A percentile compares a stretch with the other conserved stretches of the same genome.
phyloP scores from a whole-genome alignment of 179 eudicot genomes.

The Spinacia oleracea region DNA sequence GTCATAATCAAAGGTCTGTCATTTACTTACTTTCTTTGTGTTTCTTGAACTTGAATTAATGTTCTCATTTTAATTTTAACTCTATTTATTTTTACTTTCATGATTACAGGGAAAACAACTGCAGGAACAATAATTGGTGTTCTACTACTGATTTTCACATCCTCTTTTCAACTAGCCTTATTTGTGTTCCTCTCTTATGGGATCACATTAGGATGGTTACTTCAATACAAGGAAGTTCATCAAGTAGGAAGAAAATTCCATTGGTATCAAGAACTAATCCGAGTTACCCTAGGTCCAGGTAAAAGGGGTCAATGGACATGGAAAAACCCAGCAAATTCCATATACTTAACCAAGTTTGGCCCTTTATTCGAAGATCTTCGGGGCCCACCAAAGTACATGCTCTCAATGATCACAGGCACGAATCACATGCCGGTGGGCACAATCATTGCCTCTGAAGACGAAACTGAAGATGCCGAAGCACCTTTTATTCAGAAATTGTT shows the following conservation, averaged over 20 bases:
- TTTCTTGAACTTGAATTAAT: neutral
- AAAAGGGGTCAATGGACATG: slow-evolving; percentile 97
- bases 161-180: slow-evolving; percentile 48
- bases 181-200: slow-evolving; percentile 77
- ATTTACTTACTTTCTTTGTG: neutral
- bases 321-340: slow-evolving; percentile 52
- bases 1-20: slow-evolving; percentile 61
- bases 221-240: slow-evolving; percentile 92
- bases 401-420: slow-evolving; percentile 62
- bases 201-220: slow-evolving; percentile 75
- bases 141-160: slow-evolving; percentile 47
- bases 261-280: slow-evolving; percentile 79
- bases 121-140: slow-evolving; percentile 54
- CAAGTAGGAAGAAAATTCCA: slow-evolving; percentile 64
- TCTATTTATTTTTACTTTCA: neutral
- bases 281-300: slow-evolving; percentile 90
- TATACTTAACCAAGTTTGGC: slow-evolving; percentile 52
- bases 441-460: slow-evolving; percentile 88
- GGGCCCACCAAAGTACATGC: slow-evolving; percentile 96
- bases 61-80: neutral
- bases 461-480: slow-evolving; percentile 95
- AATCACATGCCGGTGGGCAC: slow-evolving; percentile 38
- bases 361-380: slow-evolving; percentile 90
- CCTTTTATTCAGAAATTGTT: slow-evolving; percentile 81
- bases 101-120: slow-evolving; percentile 54